These are phyloP conservation scores for Pochonia chlamydosporia DNA, from an alignment of 2,329 filamentous ascomycete species.

Conservation along the genomic window DNA sequence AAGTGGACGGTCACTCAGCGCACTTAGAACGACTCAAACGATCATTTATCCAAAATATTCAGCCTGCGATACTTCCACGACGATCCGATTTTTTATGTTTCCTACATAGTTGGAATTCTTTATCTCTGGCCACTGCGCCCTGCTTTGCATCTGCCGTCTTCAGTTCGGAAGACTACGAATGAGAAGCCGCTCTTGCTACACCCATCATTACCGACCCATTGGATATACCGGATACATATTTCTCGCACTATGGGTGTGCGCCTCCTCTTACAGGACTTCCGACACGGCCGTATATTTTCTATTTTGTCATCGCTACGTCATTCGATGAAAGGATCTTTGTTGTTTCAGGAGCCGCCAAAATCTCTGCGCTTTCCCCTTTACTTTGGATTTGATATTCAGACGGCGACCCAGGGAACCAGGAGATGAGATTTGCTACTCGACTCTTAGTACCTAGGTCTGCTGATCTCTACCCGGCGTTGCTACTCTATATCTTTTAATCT, in stretches of 20 bases:
- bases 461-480: background rate
- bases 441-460: background rate
- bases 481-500: background rate
- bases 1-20: conserved; percentile 40
- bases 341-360: background rate
- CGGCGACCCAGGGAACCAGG: background rate
- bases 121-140: background rate
- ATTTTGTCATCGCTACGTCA: background rate
- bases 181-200: background rate
- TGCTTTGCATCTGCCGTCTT: background rate
- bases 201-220: background rate
- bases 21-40: conserved; percentile 30
- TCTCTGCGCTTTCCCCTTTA: background rate
- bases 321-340: background rate
- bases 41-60: background rate
- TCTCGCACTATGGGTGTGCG: background rate
- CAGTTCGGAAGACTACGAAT: background rate
- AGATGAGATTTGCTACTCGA: background rate
- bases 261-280: background rate
- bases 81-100: background rate
- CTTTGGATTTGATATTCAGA: background rate
- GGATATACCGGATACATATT: background rate
- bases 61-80: background rate
- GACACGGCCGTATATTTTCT: background rate
- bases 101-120: background rate